Conservation (phyloP, 2,329 filamentous ascomycete species). For the Ophiostoma tasmaniense region DNA sequence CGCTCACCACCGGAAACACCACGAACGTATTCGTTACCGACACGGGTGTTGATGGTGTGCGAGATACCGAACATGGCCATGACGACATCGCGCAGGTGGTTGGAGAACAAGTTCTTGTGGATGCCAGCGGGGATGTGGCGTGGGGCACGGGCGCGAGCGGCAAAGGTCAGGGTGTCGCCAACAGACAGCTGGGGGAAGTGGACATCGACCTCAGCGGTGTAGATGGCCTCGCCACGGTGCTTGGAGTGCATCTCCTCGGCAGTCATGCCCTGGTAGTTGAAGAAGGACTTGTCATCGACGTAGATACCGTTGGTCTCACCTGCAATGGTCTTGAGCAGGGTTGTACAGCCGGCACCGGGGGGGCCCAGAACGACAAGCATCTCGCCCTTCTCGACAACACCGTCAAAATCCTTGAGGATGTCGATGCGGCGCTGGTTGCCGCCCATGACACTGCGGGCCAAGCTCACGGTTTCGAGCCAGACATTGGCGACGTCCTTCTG, state of each 20-base stretch:
- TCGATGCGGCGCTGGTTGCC: slow-evolving; percentile 51
- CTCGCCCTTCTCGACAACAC: slow-evolving; percentile 60
- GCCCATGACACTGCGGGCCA: slow-evolving; percentile 43
- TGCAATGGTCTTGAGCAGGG: slow-evolving; percentile 74
- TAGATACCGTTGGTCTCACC: slow-evolving; percentile 76
- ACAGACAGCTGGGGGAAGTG: slow-evolving; percentile 72
- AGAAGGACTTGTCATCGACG: slow-evolving; percentile 59
- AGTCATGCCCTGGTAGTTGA: slow-evolving; percentile 74
- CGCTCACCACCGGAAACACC: slow-evolving; percentile 68
- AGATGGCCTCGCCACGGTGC: slow-evolving; percentile 79
- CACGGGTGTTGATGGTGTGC: slow-evolving; percentile 63
- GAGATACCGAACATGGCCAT: slow-evolving; percentile 70
- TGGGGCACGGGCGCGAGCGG: slow-evolving; percentile 60
- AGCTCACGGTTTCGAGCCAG: slow-evolving; percentile 41
- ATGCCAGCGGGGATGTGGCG: slow-evolving; percentile 52
- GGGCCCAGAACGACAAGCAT: slow-evolving; percentile 69
- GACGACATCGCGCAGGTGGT: slow-evolving; percentile 60
- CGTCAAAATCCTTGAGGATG: slow-evolving; percentile 60
- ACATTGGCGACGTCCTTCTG: slow-evolving; percentile 59
- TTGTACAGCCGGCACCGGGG: slow-evolving; percentile 69
- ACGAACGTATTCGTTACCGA: slow-evolving; percentile 67
- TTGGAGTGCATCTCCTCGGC: slow-evolving; percentile 66
- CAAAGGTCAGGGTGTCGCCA: slow-evolving; percentile 71
- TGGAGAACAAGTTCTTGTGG: slow-evolving; percentile 38
- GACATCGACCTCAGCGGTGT: slow-evolving; percentile 75